A percentile compares a stretch with the other conserved stretches of the same genome.
These are phyloP conservation scores for Mycena sp. DNA, from an alignment of 1,284 basidiomycete species.

Conservation along the genomic window DNA sequence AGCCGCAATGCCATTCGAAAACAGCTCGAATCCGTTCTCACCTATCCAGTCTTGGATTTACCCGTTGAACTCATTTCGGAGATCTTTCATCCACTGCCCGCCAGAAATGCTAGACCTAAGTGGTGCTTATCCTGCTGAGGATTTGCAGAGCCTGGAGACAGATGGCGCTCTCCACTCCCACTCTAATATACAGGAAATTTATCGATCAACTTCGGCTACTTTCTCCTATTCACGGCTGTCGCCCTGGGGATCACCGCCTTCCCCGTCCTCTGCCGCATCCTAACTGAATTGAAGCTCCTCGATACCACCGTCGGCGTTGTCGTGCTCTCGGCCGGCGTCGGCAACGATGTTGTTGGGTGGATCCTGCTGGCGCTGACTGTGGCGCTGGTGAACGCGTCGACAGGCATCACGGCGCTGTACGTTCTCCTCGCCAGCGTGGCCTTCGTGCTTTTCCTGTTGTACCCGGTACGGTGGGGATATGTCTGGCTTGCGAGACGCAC, in stretches of 20 bases:
- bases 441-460: conserved; percentile 78
- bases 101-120: no score
- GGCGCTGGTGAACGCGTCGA: conserved; percentile 86
- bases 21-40: no score
- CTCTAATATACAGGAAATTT: conserved; percentile 85
- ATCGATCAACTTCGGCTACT: conserved; percentile 86
- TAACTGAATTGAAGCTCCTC: conserved; percentile 81
- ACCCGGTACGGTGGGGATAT: conserved; percentile 73
- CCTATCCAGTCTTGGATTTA: no score
- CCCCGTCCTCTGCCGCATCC: conserved; percentile 91
- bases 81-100: no score
- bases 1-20: no score
- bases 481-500: conserved; percentile 74
- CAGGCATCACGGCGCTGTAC: conserved; percentile 83
- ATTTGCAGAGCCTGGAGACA: no score
- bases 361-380: conserved; percentile 84
- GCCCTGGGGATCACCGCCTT: conserved; percentile 93
- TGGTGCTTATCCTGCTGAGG: no score
- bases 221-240: conserved; percentile 91
- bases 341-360: conserved; percentile 89
- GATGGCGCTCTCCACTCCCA: no score
- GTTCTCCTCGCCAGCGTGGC: conserved; percentile 81
- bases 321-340: conserved; percentile 88
- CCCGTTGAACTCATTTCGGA: no score
- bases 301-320: conserved; percentile 92